Conservation (phyloP, 805 yeast species). For the Hanseniaspora valbyensis region DNA sequence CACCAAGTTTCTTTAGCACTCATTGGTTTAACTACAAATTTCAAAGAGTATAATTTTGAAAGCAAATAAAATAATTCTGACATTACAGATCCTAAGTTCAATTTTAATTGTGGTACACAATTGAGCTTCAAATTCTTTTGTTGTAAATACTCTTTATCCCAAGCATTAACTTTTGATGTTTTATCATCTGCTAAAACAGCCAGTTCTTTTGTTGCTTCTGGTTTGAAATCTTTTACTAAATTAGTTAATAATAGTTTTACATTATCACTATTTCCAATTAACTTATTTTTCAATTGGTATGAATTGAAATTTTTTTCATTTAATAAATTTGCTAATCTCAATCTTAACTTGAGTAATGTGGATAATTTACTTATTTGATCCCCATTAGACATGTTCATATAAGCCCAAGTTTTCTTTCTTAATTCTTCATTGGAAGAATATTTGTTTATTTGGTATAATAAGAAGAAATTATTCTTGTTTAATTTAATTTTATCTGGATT, state of each 20-base stretch:
- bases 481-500: background rate
- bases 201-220: constrained; percentile 51
- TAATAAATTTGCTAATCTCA: constrained; percentile 58
- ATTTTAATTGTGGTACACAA: background rate
- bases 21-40: constrained; percentile 45
- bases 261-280: constrained; percentile 73
- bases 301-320: constrained; percentile 62
- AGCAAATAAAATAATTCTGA: constrained; percentile 70
- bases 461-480: constrained; percentile 4
- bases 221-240: constrained; percentile 41
- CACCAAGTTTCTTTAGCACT: constrained; percentile 78
- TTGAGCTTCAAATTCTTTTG: constrained; percentile 25
- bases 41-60: constrained; percentile 61
- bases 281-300: constrained; percentile 76
- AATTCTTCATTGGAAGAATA: constrained; percentile 36
- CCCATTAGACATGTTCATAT: constrained; percentile 52
- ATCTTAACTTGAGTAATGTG: constrained; percentile 52
- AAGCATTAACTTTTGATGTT: constrained; percentile 41
- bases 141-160: constrained; percentile 73
- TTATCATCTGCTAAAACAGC: constrained; percentile 30
- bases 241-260: constrained; percentile 59
- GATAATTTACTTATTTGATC: constrained; percentile 53
- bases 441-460: constrained; percentile 8
- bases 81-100: constrained; percentile 61
- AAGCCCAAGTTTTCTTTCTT: constrained; percentile 63